Base-by-base conservation (phyloP, 305 asterid genomes). In the Plantago rigida region DNA sequence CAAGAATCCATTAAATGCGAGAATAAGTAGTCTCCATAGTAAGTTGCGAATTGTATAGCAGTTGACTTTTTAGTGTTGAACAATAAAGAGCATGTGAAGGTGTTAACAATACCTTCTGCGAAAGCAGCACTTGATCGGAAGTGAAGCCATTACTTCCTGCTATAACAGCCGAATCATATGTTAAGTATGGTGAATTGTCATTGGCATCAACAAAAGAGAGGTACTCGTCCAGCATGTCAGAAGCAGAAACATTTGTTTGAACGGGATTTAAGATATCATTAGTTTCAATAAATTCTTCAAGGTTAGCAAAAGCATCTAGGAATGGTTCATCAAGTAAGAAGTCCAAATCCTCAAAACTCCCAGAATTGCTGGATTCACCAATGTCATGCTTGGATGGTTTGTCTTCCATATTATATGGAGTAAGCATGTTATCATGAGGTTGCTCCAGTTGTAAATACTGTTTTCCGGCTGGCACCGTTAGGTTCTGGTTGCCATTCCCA, bases 351-450 rank as follows among this genome's bases (percentile, higher is more conserved):
- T 80, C 89, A 24, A 68, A 53, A 67, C 72, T 54, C 46, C 15
- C 65, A 12, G 77, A 65, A 60, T 81, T 81, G 82, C 89, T 84
- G 12, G 93, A 78, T 75, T 93, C 96, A 68, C 84, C 91, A 60
- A 74, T 81, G 74, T 89, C 97, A 47, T 75, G 88, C 78, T 80
- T 83, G 58, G 82, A 87, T 13, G 80, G 71, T 51, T 71, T 76
- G 46, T 71, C 60, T 14, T 69, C 67, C 44, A 60, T 60, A 53
- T 73, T 77, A 68, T 45, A 63, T n/a, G 74, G 79, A 64, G 62
- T 73, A 34, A 73, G 79, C 26, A 76, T 22, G 51, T 51, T 65
- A 62, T 75, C 76, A 47, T 75, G 83, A 47, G 64, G 71, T 70
- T 73, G 76, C 71, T 76, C 71, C 5, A 61, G 69, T 61, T 68